Conservation (phyloP, 371 early-diverging fungal genomes). For the Mucor racemosus region DNA sequence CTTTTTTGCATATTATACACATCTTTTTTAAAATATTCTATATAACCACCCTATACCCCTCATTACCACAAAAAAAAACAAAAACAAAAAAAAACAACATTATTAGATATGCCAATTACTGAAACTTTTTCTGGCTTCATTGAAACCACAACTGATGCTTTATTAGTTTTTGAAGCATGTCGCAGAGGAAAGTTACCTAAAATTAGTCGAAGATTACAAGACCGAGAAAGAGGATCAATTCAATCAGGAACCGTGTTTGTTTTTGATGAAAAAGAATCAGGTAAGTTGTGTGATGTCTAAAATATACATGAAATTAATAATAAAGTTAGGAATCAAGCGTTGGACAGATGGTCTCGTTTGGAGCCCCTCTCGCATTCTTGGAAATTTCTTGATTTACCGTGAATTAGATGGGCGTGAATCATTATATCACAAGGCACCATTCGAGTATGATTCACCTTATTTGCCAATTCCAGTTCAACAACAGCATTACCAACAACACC, state of each 20-base stretch:
- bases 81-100: neutral
- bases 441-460: neutral
- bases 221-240: slow-evolving; percentile 64
- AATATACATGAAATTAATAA: neutral
- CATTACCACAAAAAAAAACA: neutral
- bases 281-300: slow-evolving; percentile 13
- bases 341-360: slow-evolving; percentile 91
- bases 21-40: neutral
- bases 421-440: neutral
- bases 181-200: slow-evolving; percentile 63
- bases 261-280: slow-evolving; percentile 75
- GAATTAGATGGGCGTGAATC: slow-evolving; percentile 66
- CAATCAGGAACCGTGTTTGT: slow-evolving; percentile 70
- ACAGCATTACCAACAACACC: neutral
- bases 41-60: slow-evolving; percentile 1
- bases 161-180: slow-evolving; percentile 73
- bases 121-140: slow-evolving; percentile 62
- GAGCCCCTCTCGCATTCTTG: slow-evolving; percentile 84
- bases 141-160: slow-evolving; percentile 66
- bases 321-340: slow-evolving; percentile 72
- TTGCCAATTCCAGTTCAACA: neutral
- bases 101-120: slow-evolving; percentile 34
- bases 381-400: slow-evolving; percentile 80
- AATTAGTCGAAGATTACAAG: slow-evolving; percentile 66
- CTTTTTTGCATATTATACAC: neutral